Conservation (phyloP, 139 green algal genomes). For the Pleodorina starrii region DNA sequence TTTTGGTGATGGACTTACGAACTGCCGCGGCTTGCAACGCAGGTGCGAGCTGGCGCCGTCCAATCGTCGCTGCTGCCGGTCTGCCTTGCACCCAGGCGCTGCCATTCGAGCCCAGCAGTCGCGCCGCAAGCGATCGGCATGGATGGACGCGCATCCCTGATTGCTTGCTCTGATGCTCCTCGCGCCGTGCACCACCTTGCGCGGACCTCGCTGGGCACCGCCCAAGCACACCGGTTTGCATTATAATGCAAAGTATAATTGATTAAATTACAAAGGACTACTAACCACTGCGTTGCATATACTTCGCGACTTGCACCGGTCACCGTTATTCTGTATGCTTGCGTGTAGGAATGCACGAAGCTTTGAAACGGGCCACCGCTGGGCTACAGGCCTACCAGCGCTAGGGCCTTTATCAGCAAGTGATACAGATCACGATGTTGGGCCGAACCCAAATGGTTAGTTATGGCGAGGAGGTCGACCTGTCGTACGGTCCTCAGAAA, state of each 20-base stretch:
- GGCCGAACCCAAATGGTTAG: no score
- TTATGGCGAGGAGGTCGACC: no score
- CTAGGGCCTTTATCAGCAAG: no score
- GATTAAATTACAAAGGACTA: no score
- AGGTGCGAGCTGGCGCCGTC: not conserved
- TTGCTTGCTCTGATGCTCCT: not conserved
- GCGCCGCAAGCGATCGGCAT: not conserved
- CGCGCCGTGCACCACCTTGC: not conserved
- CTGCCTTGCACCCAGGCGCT: slow-evolving; percentile 22
- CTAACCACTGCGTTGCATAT: no score
- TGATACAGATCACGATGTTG: no score
- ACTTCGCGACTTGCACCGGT: no score
- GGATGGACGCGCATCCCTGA: not conserved
- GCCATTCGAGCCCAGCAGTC: not conserved
- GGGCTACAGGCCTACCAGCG: no score
- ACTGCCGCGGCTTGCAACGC: not conserved
- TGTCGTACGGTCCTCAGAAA: no score
- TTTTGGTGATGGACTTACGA: not conserved
- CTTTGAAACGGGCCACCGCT: no score
- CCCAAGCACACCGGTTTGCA: not conserved
- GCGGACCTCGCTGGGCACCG: slow-evolving; percentile 16
- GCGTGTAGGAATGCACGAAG: no score
- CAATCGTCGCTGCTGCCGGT: not conserved
- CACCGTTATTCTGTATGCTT: no score
- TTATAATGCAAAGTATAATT: not conserved